Conservation (phyloP, 2,329 filamentous ascomycete species). For the Nemania sp. region DNA sequence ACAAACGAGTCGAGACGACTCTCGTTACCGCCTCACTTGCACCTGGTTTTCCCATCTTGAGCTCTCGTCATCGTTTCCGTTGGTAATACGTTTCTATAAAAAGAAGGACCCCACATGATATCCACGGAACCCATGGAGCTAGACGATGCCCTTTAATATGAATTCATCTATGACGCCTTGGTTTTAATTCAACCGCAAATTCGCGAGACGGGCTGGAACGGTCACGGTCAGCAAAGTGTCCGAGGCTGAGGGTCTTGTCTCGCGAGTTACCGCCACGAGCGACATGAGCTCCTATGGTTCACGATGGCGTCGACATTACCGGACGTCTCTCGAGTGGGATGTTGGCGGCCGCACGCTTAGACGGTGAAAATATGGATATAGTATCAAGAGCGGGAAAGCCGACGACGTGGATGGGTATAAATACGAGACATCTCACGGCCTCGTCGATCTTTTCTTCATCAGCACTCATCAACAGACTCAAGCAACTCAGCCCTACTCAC, state of each 20-base stretch:
- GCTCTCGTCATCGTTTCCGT: constrained; percentile 32
- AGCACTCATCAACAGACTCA: constrained; percentile 35
- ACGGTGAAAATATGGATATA: constrained; percentile 14
- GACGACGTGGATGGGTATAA: constrained; percentile 43
- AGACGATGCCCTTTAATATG: constrained; percentile 55
- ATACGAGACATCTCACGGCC: constrained; percentile 41
- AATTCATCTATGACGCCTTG: constrained; percentile 57
- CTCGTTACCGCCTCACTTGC: constrained; percentile 28
- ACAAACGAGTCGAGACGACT: constrained; percentile 16
- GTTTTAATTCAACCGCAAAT: constrained; percentile 57
- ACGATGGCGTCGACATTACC: constrained; percentile 40
- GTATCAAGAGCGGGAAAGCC: constrained; percentile 12
- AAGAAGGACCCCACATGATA: constrained; percentile 42
- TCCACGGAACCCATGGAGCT: constrained; percentile 44
- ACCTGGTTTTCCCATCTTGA: constrained; percentile 27
- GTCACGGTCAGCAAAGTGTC: constrained; percentile 39
- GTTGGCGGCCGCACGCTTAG: constrained; percentile 19
- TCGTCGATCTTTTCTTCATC: constrained; percentile 45
- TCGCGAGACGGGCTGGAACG: constrained; percentile 50
- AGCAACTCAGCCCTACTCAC: constrained; percentile 21
- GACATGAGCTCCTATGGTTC: constrained; percentile 29
- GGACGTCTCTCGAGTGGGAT: constrained; percentile 22
- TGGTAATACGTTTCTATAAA: constrained; percentile 48
- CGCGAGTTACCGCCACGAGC: constrained; percentile 41
- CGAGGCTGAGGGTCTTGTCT: constrained; percentile 41